A percentile compares a stretch with the other conserved stretches of the same genome.
phyloP scores from a whole-genome alignment of 1,284 basidiomycete genomes.

The Boletus semigastroideus region DNA sequence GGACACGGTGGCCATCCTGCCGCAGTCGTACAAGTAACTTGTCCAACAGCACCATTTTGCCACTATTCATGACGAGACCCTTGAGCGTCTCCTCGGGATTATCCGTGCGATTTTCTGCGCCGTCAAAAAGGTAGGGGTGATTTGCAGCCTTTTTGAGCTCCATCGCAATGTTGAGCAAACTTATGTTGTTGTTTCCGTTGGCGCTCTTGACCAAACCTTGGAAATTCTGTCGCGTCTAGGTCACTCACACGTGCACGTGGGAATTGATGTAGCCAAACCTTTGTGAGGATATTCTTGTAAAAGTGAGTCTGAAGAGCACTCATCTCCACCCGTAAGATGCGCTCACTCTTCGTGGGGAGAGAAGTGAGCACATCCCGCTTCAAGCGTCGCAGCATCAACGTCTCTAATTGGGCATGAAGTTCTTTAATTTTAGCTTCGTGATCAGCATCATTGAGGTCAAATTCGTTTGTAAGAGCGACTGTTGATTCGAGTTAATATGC shows the following conservation, averaged over 20 bases:
- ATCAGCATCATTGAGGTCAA: conserved; percentile 90
- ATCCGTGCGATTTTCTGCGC: conserved; percentile 81
- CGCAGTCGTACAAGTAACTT: conserved; percentile 89
- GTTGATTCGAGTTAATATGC: conserved; percentile 23
- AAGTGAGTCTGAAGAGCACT: conserved; percentile 95
- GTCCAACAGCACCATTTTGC: conserved; percentile 97
- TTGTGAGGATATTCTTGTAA: conserved; percentile 99
- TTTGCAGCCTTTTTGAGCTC: conserved; percentile 98
- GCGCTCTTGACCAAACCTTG: conserved; percentile 87
- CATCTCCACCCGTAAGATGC: conserved; percentile 98
- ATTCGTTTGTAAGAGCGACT: conserved; percentile 88
- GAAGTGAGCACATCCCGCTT: conserved; percentile 99
- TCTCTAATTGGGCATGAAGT: conserved; percentile 90
- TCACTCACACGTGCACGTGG: conserved; percentile 6
- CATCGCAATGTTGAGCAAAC: conserved; percentile 94
- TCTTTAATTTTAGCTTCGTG: conserved; percentile 95
- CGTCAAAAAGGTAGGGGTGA: conserved; percentile 97
- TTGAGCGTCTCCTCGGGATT: conserved; percentile 87
- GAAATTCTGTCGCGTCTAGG: conserved; percentile 69
- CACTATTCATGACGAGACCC: conserved; percentile 96
- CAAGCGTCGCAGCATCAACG: conserved; percentile 91
- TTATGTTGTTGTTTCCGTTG: conserved; percentile 82
- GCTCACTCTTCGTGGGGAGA: conserved; percentile 96
- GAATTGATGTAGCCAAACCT: conserved; percentile 46
- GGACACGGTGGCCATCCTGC: conserved; percentile 90